Evolutionary conservation across 2,329 filamentous ascomycete genomes (phyloP), one percentile per base, ranked within the genome.

Genomic region (Thielaviopsis ethacetica): DNA sequence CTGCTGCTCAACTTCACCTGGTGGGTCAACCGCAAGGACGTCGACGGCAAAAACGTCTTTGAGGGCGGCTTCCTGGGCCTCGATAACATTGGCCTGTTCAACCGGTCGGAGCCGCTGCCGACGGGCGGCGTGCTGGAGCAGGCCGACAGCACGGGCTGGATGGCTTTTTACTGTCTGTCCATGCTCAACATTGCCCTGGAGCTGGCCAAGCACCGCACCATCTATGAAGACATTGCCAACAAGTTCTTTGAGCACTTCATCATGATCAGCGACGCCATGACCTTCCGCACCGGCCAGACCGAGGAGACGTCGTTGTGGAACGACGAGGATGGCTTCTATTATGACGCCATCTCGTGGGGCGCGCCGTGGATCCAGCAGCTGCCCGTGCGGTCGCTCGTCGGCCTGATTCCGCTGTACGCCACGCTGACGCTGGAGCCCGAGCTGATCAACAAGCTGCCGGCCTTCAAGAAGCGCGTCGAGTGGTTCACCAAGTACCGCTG

Each of bases 211-310:
- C 89, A 96, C 70, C 85, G 93, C 53, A 85, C 91, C 49, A 95
- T 85, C 60, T 97, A 97, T 70, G 91, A 97, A 75, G 91, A 97
- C 67, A 86, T 97, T 74, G 91, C 91, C 1, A 94, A 90, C 56
- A 97, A 97, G 72, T 97, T 97, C 76, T 97, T 97, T 67, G 93
- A 97, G 74, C 93, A 97, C 68, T 97, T 97, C 72, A 88, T 97
- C 67, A 84, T 96, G 70, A 97, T 97, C 70, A 94, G 89, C 67
- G 93, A 97, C 73, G 93, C 91, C 60, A 96, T 97, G 91, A 89
- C 86, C 0, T 91, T 86, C 78, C 85, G 78, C 72, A 81, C 77
- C 66, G 88, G 73, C 65, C 77, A 71, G 72, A 84, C 72, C 74
- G 84, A 74, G 68, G 87, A 93, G 66, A 82, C 88, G 67, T 95